Conservation (phyloP, 805 yeast species). For the Candida andamanensis region DNA sequence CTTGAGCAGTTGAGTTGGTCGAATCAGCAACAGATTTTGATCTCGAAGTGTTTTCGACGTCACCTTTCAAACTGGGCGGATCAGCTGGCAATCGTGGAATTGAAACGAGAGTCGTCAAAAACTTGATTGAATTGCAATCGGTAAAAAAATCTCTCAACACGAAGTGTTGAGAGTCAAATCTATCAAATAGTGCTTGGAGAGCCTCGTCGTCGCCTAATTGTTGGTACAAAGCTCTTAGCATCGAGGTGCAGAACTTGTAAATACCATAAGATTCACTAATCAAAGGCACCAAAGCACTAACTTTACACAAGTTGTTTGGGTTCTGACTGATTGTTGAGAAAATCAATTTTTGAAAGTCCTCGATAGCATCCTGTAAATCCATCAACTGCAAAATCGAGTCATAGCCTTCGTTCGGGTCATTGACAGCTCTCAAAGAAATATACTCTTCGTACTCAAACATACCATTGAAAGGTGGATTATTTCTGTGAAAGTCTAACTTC, state of each 20-base stretch:
- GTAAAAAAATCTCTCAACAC: constrained; percentile 77
- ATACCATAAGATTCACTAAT: constrained; percentile 91
- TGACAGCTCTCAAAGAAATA: constrained; percentile 76
- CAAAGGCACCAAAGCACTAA: constrained; percentile 83
- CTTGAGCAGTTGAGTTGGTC: constrained; percentile 26
- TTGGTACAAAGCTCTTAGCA: constrained; percentile 83
- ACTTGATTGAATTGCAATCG: constrained; percentile 81
- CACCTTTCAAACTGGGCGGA: constrained; percentile 53
- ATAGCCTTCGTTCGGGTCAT: constrained; percentile 94
- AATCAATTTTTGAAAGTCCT: constrained; percentile 69
- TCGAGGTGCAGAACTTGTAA: constrained; percentile 80
- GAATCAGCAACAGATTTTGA: constrained; percentile 14
- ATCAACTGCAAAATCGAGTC: constrained; percentile 82
- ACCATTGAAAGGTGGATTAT: constrained; percentile 88
- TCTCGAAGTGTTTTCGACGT: constrained; percentile 26
- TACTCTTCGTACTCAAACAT: constrained; percentile 96
- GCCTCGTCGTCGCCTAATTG: constrained; percentile 72
- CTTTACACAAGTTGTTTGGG: constrained; percentile 65
- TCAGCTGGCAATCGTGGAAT: constrained; percentile 62
- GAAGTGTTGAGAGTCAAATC: constrained; percentile 70
- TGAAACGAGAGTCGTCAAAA: constrained; percentile 72
- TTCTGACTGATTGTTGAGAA: constrained; percentile 66
- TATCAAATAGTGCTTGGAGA: constrained; percentile 63
- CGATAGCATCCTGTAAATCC: constrained; percentile 79
- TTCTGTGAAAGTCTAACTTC: constrained; percentile 77